Evolutionary conservation across 2,329 filamentous ascomycete species (phyloP).

Genomic region (Colletotrichum siamense): DNA sequence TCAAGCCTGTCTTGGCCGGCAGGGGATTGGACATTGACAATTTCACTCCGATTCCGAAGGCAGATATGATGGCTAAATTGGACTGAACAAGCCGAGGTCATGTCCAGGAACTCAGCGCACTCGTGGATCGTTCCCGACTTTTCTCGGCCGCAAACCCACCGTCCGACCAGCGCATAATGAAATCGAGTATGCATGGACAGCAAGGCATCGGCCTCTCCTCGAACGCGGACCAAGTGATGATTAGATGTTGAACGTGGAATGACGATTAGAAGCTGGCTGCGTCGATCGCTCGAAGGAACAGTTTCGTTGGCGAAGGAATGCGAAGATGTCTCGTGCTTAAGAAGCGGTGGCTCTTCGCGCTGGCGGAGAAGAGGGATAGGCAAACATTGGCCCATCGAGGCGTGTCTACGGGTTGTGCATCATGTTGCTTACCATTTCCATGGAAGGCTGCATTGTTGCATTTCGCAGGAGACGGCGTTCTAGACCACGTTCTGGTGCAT

Average conservation of each 20-base stretch:
- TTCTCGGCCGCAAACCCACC: slow-evolving; percentile 11
- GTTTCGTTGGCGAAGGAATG: slow-evolving; percentile 24
- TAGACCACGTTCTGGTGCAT: slow-evolving; percentile 58
- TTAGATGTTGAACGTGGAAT: slow-evolving; percentile 26
- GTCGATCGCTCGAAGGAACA: slow-evolving; percentile 26
- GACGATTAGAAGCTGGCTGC: slow-evolving; percentile 18
- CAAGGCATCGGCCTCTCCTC: slow-evolving; percentile 6
- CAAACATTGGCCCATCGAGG: not conserved
- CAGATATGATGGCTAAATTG: slow-evolving; percentile 97
- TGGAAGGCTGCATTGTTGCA: slow-evolving; percentile 38
- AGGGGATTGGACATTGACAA: slow-evolving; percentile 92
- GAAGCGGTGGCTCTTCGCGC: not conserved
- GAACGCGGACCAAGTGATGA: slow-evolving; percentile 17
- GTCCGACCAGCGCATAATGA: slow-evolving; percentile 31
- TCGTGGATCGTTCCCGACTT: slow-evolving; percentile 21
- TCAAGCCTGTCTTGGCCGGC: slow-evolving; percentile 74
- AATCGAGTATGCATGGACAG: slow-evolving; percentile 29
- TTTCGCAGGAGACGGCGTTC: slow-evolving; percentile 42
- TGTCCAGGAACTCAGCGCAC: slow-evolving; percentile 29
- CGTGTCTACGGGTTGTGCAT: not conserved
- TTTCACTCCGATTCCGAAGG: slow-evolving; percentile 87
- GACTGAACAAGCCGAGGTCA: slow-evolving; percentile 70
- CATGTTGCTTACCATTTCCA: not conserved
- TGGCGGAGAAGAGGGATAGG: not conserved
- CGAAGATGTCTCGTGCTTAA: slow-evolving; percentile 6